Base-by-base conservation (phyloP, 2,329 filamentous ascomycete genomes). In the Colletotrichum orbiculare region DNA sequence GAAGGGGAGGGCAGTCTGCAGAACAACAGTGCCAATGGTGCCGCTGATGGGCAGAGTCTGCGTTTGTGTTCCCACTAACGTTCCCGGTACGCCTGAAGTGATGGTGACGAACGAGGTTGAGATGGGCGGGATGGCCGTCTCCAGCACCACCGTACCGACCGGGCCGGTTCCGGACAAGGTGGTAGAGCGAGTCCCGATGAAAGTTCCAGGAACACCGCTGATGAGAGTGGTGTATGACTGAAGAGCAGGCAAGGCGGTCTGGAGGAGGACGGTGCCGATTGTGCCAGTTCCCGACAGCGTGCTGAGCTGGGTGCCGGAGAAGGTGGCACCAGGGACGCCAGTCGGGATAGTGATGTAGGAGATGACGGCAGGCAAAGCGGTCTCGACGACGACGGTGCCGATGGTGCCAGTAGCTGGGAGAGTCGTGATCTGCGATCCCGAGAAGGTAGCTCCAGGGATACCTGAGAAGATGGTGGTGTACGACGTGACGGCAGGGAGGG, bases 381-480 rank as follows among this genome's bases (percentile, higher is more conserved):
- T 58, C 46, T 58, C 35, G 0, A 58, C 8, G 5, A 49, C 6
- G 2, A 60, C 48, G 1, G 57, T 60, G 1, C 48, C 57, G 1
- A 54, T 50, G 6, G 41, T 17, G 15, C 15, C 15, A 17, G 15
- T 17, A 2, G 15, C 15, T 17, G 15, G 15, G 15, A 52, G 41
- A 3, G 60, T 63, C 2, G 47, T 37, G 0, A 46, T 46, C 1
- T 33, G 41, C 2, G 41, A 17, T 7, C 54, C 60, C 7, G 11
- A 7, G n/a, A 63, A 47, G 8, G 58, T 60, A 15, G 49, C 49
- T 4, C 54, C 60, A 2, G 41, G 33, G 1, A 53, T 8, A 4
- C 60, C 60, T 8, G 47, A 47, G 42, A 63, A 46, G n/a, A 63
- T 17, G 1, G 60, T 63, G 8, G 54, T 63, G 25, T 58, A 63